Percentiles rank a stretch among this genome's conserved stretches.
phyloP scores from a whole-genome alignment of 1,284 basidiomycete genomes.

The Cystobasidium sp. region DNA sequence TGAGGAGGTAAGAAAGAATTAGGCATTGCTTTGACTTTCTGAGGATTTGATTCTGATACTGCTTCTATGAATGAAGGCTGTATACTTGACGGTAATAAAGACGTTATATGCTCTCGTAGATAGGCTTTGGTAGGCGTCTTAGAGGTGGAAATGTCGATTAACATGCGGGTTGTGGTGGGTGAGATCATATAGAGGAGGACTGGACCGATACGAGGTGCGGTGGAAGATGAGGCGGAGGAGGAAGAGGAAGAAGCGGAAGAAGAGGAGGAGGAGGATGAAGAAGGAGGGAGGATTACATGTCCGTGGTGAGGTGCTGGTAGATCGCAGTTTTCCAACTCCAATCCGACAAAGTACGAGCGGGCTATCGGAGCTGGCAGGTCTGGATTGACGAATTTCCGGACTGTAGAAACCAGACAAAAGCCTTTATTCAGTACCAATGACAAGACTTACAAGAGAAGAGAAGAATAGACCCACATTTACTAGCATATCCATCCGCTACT shows the following conservation, averaged over 20 bases:
- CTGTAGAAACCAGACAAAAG: background rate
- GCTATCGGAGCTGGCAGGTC: slow-evolving; percentile 63
- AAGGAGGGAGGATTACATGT: slow-evolving; percentile 70
- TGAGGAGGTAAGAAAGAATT: slow-evolving; percentile 90
- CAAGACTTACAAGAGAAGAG: background rate
- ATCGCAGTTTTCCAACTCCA: slow-evolving; percentile 72
- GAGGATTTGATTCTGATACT: slow-evolving; percentile 60
- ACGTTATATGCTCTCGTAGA: slow-evolving; percentile 72
- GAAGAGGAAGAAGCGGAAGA: slow-evolving; percentile 21
- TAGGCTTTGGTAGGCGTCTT: slow-evolving; percentile 62
- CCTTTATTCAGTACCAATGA: background rate
- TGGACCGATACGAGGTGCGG: slow-evolving; percentile 67
- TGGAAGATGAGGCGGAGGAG: slow-evolving; percentile 33
- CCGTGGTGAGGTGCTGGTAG: slow-evolving; percentile 84
- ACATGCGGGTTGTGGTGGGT: slow-evolving; percentile 77
- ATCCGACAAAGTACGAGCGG: slow-evolving; percentile 79
- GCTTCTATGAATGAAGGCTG: slow-evolving; percentile 68
- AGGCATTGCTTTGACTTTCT: slow-evolving; percentile 74
- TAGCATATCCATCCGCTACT: slow-evolving; percentile 93
- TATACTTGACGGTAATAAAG: slow-evolving; percentile 74
- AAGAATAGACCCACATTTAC: slow-evolving; percentile 62
- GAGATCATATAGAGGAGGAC: slow-evolving; percentile 89
- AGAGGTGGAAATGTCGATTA: slow-evolving; percentile 62
- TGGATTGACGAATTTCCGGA: slow-evolving; percentile 61
- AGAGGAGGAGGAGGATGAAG: slow-evolving; percentile 46